Base-by-base conservation (phyloP, 352 stramenopile species). In the Hyaloperonospora brassicae region DNA sequence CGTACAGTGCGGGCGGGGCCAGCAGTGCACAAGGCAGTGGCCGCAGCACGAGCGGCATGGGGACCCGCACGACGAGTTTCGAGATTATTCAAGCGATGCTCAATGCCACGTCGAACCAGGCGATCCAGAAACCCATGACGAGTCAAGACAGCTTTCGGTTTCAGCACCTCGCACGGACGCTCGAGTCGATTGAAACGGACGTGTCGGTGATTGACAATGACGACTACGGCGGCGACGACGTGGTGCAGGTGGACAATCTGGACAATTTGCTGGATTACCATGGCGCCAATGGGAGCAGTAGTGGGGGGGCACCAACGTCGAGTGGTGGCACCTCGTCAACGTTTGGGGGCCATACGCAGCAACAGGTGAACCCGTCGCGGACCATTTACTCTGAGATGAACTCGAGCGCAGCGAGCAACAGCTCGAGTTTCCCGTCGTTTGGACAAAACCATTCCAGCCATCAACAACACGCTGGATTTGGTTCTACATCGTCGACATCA, bases 51-150 rank as follows among this genome's bases (percentile, higher is more conserved):
- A 47, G 55, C n/a, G 59, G 63, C 0, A 71, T 90, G 80, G 79
- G 79, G 1, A 76, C 43, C 14, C 78, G 82, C 31, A 93, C 81
- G 0, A 93, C 81, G 34, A 93, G 82, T 55, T 93, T 93, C 35
- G 82, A 93, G 59, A 88, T 93, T 50, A 89, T 93, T 46, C 82
- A 93, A 61, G 80, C 79, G 24, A 93, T 93, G 73, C 73, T 93
- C 25, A 93, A 89, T 48, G 79, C 82, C 13, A 90, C 75, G 21
- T 88, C 78, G 34, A 93, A 93, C 58, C 72, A 87, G 47, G 79
- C 74, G 14, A 89, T 93, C 52, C 82, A 93, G 48, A 89, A 89
- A 52, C 82, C 82, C 42, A 93, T 93, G 82, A 89, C 76, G 14
- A 89, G 78, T 52, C 82, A 93, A 45, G 82, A 93, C 50, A 89